Conservation (phyloP, 176 grass and related monocot species). For the Dactylis glomerata region DNA sequence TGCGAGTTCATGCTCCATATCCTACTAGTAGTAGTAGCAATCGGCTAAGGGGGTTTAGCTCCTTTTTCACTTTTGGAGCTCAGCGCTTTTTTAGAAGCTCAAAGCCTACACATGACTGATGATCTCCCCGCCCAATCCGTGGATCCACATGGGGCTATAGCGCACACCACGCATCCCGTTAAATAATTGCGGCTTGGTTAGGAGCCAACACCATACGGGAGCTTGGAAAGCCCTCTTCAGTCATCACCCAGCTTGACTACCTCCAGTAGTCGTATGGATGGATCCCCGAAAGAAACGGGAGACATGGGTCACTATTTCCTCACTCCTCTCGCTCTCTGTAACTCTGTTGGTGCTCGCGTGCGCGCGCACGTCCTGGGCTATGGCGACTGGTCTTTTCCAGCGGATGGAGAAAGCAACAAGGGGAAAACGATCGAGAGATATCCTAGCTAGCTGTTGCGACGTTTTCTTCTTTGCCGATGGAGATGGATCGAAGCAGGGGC, state of each 20-base stretch:
- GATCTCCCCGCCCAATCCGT: not conserved
- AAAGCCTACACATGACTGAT: not conserved
- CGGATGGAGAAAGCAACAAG: too few relatives aligned
- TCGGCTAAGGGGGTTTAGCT: not conserved
- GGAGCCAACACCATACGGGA: not conserved
- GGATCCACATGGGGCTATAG: not conserved
- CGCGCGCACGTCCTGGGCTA: too few relatives aligned
- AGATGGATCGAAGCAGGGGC: too few relatives aligned
- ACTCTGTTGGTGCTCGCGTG: not conserved
- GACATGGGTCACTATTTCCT: not conserved
- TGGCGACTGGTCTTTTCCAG: too few relatives aligned
- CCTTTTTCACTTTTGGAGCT: not conserved
- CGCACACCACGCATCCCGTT: too few relatives aligned
- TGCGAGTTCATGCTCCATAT: too few relatives aligned
- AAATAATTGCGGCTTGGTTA: not conserved
- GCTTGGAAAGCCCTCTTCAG: constrained; percentile 12
- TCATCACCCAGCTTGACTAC: constrained; percentile 11
- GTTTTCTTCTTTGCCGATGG: too few relatives aligned
- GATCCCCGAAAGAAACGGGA: not conserved
- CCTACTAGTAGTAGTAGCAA: not conserved
- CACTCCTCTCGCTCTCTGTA: not conserved
- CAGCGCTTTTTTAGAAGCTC: not conserved
- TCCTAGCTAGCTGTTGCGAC: not conserved
- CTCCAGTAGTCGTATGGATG: not conserved
- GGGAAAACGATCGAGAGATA: too few relatives aligned